These are phyloP conservation scores for Yamadazyma kanchanaburiensis DNA, from an alignment of 1,139 yeast species.

Conservation along the genomic window DNA sequence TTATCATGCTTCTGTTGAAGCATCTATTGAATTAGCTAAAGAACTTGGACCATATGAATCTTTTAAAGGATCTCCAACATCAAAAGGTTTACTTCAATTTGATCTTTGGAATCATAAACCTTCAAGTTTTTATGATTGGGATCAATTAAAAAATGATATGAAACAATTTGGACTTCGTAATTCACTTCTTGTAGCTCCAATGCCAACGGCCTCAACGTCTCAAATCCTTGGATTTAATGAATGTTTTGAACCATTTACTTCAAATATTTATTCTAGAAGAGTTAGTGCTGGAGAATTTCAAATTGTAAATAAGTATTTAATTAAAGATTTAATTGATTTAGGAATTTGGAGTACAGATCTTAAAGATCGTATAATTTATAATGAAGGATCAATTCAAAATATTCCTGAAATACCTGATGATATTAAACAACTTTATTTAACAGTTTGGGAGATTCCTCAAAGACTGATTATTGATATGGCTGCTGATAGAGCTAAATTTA, in stretches of 20 bases:
- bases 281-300: slow-evolving; percentile 89
- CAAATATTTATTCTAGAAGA: slow-evolving; percentile 83
- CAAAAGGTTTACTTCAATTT: slow-evolving; percentile 72
- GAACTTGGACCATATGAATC: slow-evolving; percentile 64
- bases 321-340: slow-evolving; percentile 77
- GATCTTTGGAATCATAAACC: slow-evolving; percentile 83
- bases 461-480: slow-evolving; percentile 89
- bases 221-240: slow-evolving; percentile 87
- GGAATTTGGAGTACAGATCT: slow-evolving; percentile 79
- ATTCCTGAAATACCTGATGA: slow-evolving; percentile 76
- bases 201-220: slow-evolving; percentile 95
- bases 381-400: slow-evolving; percentile 83
- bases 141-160: slow-evolving; percentile 56
- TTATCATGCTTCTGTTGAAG: slow-evolving; percentile 81
- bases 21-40: slow-evolving; percentile 71
- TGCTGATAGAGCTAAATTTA: slow-evolving; percentile 88
- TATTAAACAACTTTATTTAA: slow-evolving; percentile 76
- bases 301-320: slow-evolving; percentile 77
- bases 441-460: slow-evolving; percentile 97
- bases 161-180: slow-evolving; percentile 69
- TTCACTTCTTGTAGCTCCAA: slow-evolving; percentile 83
- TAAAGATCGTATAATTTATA: slow-evolving; percentile 75
- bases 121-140: slow-evolving; percentile 74
- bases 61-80: slow-evolving; percentile 79
- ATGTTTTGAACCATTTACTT: slow-evolving; percentile 89